phyloP scores from a whole-genome alignment of 805 yeast genomes.

The Kluyveromyces nonfermentans region DNA sequence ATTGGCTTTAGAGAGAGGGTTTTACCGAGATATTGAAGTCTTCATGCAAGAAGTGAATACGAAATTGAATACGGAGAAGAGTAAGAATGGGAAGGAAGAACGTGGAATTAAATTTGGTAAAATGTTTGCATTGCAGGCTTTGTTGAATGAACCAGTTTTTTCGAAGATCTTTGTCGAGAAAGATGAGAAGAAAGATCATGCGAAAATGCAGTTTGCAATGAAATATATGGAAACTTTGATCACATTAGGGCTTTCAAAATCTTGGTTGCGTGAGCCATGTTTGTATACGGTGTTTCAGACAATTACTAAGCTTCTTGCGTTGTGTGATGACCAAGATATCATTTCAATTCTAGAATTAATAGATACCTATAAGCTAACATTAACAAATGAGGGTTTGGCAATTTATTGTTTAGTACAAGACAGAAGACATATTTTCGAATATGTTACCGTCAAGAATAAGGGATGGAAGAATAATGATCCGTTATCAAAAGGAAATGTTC shows the following conservation, averaged over 20 bases:
- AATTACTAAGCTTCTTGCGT: conserved; percentile 24
- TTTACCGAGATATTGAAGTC: neutral
- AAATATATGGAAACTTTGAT: conserved; percentile 40
- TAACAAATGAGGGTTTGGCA: conserved; percentile 75
- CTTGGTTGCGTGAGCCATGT: conserved; percentile 82
- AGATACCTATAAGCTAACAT: conserved; percentile 44
- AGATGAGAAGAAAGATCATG: conserved; percentile 10
- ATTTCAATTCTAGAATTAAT: conserved; percentile 33
- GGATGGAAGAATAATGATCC: conserved; percentile 72
- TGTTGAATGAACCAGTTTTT: conserved; percentile 46
- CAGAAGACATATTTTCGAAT: neutral
- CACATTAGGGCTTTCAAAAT: conserved; percentile 51
- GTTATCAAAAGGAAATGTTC: conserved; percentile 57
- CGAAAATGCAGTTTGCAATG: conserved; percentile 25
- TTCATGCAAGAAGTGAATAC: conserved; percentile 16
- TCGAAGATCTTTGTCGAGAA: conserved; percentile 22
- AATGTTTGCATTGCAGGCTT: conserved; percentile 72
- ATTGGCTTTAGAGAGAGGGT: conserved; percentile 26
- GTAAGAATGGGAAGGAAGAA: conserved; percentile 70
- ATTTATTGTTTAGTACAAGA: conserved; percentile 38
- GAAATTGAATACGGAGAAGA: conserved; percentile 32
- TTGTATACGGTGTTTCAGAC: conserved; percentile 60
- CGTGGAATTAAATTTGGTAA: conserved; percentile 74
- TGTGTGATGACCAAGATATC: conserved; percentile 13
- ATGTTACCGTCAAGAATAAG: conserved; percentile 14